phyloP scores from a whole-genome alignment of 192 early-diverging fungal genomes.

The Linnemannia exigua region DNA sequence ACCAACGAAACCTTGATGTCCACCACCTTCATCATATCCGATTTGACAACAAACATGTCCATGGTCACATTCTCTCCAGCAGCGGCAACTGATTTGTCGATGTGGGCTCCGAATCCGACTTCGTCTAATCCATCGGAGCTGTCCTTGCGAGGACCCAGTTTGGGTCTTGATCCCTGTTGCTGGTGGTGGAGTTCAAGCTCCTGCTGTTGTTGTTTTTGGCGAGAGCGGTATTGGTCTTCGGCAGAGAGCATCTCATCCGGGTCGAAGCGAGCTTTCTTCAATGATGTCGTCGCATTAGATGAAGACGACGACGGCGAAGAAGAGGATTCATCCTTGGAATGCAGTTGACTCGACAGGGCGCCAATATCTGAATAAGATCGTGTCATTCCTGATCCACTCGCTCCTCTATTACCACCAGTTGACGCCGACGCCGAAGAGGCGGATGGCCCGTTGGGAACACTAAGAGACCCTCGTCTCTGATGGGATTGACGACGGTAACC shows the following conservation, averaged over 20 bases:
- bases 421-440: neutral
- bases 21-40: constrained; percentile 51
- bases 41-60: constrained; percentile 55
- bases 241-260: constrained; percentile 3
- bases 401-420: neutral
- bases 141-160: neutral
- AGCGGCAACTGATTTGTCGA: constrained; percentile 51
- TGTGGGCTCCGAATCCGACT: constrained; percentile 50
- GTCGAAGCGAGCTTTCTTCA: neutral
- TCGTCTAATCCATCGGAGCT: constrained; percentile 34
- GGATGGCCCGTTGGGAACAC: neutral
- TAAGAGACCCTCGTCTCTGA: neutral
- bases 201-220: constrained; percentile 12
- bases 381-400: neutral
- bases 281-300: neutral
- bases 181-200: neutral
- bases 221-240: constrained; percentile 20
- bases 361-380: constrained; percentile 12
- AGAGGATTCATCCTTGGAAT: neutral
- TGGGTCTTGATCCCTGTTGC: neutral
- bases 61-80: constrained; percentile 42
- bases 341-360: constrained; percentile 3
- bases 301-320: neutral
- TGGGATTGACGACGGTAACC: constrained; percentile 28
- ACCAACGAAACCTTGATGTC: constrained; percentile 53